Evolutionary conservation across 192 early-diverging fungal species (phyloP), one percentile per base, ranked within the genome.

Genomic region (Coemansia sp.): DNA sequence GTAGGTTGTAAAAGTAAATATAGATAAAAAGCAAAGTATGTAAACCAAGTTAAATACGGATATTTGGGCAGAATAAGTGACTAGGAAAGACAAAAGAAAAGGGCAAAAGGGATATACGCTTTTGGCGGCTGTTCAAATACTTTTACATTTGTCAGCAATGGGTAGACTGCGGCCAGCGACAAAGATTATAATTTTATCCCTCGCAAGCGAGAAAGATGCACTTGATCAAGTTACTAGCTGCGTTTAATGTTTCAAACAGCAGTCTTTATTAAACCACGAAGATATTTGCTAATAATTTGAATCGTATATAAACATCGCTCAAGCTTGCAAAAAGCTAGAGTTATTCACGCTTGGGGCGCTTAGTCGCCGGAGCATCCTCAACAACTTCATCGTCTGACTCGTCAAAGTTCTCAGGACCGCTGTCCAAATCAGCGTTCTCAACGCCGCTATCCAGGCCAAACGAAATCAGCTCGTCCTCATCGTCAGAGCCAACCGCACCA

Each of bases 391-490:
- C 81, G 1, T 72, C 71, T 23, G 66, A 53, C 9, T 17, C 48
- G 21, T 49, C 48, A 21, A 23, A 19, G 19, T 52, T 22, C 9
- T 52, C 51, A 0, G 51, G 5, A 28, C 23, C 51, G 47, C 36
- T 63, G 21, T 56, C 66, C n/a, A 34, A 49, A 10, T 67, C 71
- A 8, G 25, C 34, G 17, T 55, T 31, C n/a, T 60, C 62, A 21
- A 26, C 67, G 21, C 68, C 69, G 62, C 65, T 68, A 28, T 67
- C 55, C 15, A 15, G 61, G 51, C 71, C 75, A 74, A 88, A 92
- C 61, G 88, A 85, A 26, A 94, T 81, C 40, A 94, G 91, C 72
- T 90, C 74, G 52, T 88, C 85, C 26, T 92, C 90, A 44, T 87
- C 88, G 42, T 77, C 80, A 11, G 72, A 72, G 28, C 85, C 83